Conservation (phyloP, 192 early-diverging fungal species). For the Coemansia sp. region DNA sequence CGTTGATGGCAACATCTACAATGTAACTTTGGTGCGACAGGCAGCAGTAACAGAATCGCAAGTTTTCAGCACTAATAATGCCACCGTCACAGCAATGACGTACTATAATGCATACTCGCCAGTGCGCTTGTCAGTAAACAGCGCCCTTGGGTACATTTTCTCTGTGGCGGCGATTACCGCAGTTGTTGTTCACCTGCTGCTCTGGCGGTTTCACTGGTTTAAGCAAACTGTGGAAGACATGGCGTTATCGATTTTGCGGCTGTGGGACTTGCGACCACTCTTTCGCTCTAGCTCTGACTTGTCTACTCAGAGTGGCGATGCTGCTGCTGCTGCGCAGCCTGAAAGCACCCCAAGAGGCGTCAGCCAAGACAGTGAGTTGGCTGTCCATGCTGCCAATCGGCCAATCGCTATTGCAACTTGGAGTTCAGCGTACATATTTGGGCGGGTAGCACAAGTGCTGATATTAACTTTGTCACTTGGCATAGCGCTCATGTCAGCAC, state of each 20-base stretch:
- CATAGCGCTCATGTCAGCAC: constrained; percentile 34
- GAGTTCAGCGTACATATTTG: constrained; percentile 16
- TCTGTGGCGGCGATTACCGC: constrained; percentile 49
- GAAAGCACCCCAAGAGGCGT: not conserved
- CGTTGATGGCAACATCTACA: constrained; percentile 58
- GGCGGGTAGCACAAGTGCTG: constrained; percentile 30
- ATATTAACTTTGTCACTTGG: constrained; percentile 40
- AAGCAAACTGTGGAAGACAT: constrained; percentile 20
- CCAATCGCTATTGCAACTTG: not conserved
- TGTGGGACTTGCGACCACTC: constrained; percentile 43
- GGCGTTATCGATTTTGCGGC: constrained; percentile 23
- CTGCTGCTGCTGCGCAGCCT: not conserved
- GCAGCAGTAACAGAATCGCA: not conserved
- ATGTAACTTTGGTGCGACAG: constrained; percentile 55
- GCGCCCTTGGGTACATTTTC: constrained; percentile 48
- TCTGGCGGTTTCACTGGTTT: constrained; percentile 49
- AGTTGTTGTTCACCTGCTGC: constrained; percentile 33
- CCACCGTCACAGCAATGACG: not conserved
- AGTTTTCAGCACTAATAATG: not conserved
- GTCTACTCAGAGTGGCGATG: not conserved
- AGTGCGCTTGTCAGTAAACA: constrained; percentile 47
- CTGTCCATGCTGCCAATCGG: not conserved
- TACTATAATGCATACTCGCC: constrained; percentile 48
- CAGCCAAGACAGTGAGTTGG: not conserved
- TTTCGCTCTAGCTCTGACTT: constrained; percentile 1